Conservation (phyloP, 257 asterid species). For the Solanum ahanhuiri region DNA sequence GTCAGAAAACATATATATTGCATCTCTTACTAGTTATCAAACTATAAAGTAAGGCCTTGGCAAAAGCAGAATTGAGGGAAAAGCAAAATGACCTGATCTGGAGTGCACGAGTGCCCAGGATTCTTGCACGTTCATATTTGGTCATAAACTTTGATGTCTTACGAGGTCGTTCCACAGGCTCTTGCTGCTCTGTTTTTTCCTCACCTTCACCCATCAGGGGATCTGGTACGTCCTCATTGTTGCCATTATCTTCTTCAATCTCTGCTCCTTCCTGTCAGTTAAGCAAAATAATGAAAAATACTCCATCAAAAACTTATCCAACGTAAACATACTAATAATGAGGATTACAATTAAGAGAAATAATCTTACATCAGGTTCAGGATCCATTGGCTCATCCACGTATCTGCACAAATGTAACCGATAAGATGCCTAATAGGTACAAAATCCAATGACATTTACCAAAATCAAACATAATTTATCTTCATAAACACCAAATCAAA, state of each 20-base stretch:
- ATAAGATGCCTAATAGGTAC: not conserved
- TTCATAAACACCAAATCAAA: not conserved
- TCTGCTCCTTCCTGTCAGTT: slow-evolving; percentile 71
- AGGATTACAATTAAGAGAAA: not conserved
- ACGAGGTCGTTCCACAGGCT: slow-evolving; percentile 53
- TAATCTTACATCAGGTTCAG: slow-evolving; percentile 62
- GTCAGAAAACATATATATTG: not conserved
- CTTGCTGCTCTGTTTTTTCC: slow-evolving; percentile 55
- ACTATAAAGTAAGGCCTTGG: not conserved
- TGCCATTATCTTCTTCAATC: slow-evolving; percentile 47
- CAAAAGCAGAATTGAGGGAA: not conserved
- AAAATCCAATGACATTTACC: not conserved
- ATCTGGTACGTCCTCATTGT: slow-evolving; percentile 50
- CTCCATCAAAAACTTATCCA: not conserved
- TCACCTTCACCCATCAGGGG: slow-evolving; percentile 53
- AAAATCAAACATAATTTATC: not conserved
- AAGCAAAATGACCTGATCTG: slow-evolving; percentile 56
- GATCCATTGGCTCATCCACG: slow-evolving; percentile 80
- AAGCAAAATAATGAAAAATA: not conserved
- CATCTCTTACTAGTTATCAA: not conserved
- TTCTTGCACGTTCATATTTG: slow-evolving; percentile 89
- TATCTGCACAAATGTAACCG: slow-evolving; percentile 27
- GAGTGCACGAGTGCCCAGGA: slow-evolving; percentile 83
- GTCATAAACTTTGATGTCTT: slow-evolving; percentile 93
- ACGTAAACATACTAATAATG: not conserved